These are phyloP conservation scores for Leccinum sublutescens DNA, from an alignment of 768 basidiomycete genomes.

Conservation along the genomic window DNA sequence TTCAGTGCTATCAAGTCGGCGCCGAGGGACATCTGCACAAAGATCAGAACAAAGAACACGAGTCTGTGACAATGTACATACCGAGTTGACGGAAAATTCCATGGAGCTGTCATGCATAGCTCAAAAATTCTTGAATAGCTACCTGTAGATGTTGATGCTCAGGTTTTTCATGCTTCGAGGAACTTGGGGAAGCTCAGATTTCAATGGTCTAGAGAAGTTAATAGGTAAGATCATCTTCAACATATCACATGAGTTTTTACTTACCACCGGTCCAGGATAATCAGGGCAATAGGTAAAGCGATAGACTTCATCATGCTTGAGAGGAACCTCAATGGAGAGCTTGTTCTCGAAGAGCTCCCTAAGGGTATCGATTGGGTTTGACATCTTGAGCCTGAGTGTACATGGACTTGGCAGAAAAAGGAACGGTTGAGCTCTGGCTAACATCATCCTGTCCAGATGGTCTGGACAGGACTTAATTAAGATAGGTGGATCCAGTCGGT, in stretches of 20 bases:
- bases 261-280: neutral
- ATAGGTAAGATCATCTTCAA: neutral
- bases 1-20: neutral
- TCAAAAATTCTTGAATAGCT: neutral
- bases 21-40: neutral
- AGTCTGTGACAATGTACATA: neutral
- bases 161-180: neutral
- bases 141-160: neutral
- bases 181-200: neutral
- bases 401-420: neutral
- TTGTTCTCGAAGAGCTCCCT: neutral
- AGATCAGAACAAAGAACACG: neutral
- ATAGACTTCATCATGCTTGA: neutral
- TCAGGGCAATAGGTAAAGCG: neutral
- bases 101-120: neutral
- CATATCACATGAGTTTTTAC: neutral
- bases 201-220: neutral
- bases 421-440: neutral
- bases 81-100: neutral
- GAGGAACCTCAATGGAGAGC: neutral
- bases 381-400: neutral
- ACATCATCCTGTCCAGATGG: neutral
- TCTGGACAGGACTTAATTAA: neutral
- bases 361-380: neutral
- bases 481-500: neutral